Evolutionary conservation across 257 asterid genomes (phyloP).

Genomic region (Linaria vulgaris): DNA sequence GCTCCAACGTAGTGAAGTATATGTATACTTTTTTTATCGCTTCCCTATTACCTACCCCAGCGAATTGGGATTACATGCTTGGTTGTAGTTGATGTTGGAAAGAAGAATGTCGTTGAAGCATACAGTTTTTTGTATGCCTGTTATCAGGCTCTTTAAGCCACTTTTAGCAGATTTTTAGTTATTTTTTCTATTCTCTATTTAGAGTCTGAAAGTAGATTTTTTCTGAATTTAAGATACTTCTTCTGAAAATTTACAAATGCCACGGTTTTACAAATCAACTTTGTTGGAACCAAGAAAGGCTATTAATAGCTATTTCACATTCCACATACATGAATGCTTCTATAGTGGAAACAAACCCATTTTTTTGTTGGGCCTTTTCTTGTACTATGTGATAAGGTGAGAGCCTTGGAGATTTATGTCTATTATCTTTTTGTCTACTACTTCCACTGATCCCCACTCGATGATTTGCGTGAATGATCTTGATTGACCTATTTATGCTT

Average conservation of each 20-base stretch:
- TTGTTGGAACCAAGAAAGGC: not conserved
- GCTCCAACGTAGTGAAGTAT: no score
- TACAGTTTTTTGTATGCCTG: not conserved
- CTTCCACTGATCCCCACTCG: not conserved
- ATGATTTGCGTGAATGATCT: constrained; percentile 4
- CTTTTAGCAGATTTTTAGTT: not conserved
- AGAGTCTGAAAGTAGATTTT: no score
- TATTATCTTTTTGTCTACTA: not conserved
- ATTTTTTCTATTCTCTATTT: no score
- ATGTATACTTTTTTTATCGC: no score
- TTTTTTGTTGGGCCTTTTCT: not conserved
- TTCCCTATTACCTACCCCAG: no score
- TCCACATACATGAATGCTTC: constrained; percentile 10
- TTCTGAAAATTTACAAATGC: not conserved
- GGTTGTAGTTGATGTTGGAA: not conserved
- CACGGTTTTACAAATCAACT: no score
- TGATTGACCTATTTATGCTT: constrained; percentile 3
- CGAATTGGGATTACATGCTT: not conserved
- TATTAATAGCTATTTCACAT: not conserved
- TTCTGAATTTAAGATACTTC: not conserved
- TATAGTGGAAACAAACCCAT: not conserved
- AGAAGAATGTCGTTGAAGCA: not conserved
- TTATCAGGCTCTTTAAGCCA: not conserved
- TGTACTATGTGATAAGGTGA: not conserved
- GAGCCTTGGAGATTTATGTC: not conserved